Conservation (phyloP, 2,329 filamentous ascomycete genomes). For the Aspergillus piperis region DNA sequence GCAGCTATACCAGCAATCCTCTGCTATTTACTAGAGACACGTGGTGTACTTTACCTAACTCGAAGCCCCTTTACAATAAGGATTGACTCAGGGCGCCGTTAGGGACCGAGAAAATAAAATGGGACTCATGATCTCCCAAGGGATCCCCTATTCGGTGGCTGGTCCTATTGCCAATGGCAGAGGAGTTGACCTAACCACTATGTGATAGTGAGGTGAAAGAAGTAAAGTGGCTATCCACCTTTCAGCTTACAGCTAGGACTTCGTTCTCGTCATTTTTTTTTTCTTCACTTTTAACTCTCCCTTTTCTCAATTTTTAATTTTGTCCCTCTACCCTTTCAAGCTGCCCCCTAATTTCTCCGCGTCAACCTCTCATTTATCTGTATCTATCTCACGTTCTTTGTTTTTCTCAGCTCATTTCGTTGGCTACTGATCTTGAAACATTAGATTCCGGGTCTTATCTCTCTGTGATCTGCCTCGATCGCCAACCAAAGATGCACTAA, state of each 20-base stretch:
- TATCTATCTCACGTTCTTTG: neutral
- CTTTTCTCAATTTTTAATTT: neutral
- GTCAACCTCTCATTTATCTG: neutral
- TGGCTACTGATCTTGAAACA: neutral
- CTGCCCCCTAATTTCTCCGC: neutral
- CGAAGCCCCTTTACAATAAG: conserved; percentile 6
- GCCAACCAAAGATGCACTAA: neutral
- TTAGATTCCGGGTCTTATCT: neutral
- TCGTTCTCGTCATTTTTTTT: neutral
- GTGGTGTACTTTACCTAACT: conserved; percentile 16
- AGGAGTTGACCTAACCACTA: conserved; percentile 14
- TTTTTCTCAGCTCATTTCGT: neutral
- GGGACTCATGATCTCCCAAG: conserved; percentile 14
- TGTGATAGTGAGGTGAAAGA: conserved; percentile 9
- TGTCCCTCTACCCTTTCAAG: neutral
- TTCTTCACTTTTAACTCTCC: neutral
- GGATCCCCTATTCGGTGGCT: conserved; percentile 19
- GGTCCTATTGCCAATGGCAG: conserved; percentile 22
- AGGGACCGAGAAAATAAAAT: conserved; percentile 1
- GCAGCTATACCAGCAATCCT: conserved; percentile 1
- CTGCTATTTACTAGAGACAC: conserved; percentile 18
- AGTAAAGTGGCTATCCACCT: conserved; percentile 3
- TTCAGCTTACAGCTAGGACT: neutral
- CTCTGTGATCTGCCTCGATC: conserved; percentile 1
- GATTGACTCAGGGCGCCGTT: neutral